Base-by-base conservation (phyloP, 2,329 filamentous ascomycete genomes). In the Colletotrichum orbiculare region DNA sequence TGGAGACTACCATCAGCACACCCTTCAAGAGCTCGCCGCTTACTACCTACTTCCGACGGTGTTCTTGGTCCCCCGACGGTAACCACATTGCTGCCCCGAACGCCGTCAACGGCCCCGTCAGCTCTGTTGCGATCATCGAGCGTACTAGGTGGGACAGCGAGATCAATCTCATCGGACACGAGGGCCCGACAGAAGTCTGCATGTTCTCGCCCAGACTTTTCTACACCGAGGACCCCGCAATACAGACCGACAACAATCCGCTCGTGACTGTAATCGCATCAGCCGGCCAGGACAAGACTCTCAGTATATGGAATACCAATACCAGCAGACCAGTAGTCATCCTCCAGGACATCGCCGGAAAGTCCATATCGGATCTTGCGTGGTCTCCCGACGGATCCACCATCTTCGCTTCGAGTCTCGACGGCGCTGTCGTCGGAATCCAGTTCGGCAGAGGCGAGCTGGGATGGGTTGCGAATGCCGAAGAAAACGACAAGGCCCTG, bases 241-340 rank as follows among this genome's bases (percentile, higher is more conserved):
- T 86, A 56, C 82, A 81, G 8, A 74, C 85, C 58, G 76, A 82
- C 54, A 83, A 82, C 1, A 78, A 81, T 54, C 79, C 73, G 72
- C 85, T 88, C 13, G 93, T 97, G 4, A 98, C 95, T 0, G 95
- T 99, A 0, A 96, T 99, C 71, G 96, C 96, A 8, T 98, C 95
- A 67, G 96, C 95, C 6, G 96, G 96, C 3, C 96, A 97, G 73
- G 96, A 99, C 76, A 98, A 97, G 78, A 96, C 94, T 2, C 79
- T 99, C 46, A 97, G 93, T 73, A 91, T 99, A 42, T 99, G 96
- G 96, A 98, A 97, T 71, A 99, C 96, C 1, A 97, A 94, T 73
- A 97, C 93, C 33, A 94, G 96, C 1, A 85, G 96, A 25, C 96
- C 96, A 0, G 90, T 98, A 17, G 90, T 97, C 17, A 94, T 98